These are phyloP conservation scores for Volutella citrinella DNA, from an alignment of 2,329 filamentous ascomycete genomes.

Conservation along the genomic window DNA sequence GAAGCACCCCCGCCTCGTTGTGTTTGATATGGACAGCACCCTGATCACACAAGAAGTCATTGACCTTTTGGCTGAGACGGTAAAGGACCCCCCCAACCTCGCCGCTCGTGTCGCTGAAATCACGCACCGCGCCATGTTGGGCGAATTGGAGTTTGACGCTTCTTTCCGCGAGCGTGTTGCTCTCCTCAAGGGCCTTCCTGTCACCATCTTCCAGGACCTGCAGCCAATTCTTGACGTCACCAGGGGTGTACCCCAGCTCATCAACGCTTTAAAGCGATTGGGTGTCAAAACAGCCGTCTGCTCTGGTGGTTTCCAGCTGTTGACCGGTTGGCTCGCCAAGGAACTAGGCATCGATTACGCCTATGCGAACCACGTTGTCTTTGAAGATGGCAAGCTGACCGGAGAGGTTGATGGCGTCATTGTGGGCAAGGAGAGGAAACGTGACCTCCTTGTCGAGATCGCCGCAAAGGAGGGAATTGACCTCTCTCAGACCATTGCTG, in stretches of 20 bases:
- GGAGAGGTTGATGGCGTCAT: constrained; percentile 71
- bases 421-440: constrained; percentile 74
- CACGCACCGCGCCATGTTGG: constrained; percentile 91
- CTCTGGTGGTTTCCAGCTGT: constrained; percentile 86
- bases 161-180: constrained; percentile 78
- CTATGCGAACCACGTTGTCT: constrained; percentile 78
- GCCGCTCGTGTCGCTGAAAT: constrained; percentile 81
- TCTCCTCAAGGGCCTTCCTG: constrained; percentile 77
- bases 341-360: constrained; percentile 84
- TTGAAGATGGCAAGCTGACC: constrained; percentile 61
- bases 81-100: constrained; percentile 67
- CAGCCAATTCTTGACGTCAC: constrained; percentile 76
- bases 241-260: constrained; percentile 71
- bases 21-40: constrained; percentile 99
- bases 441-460: constrained; percentile 67
- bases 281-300: constrained; percentile 88
- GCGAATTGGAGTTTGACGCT: constrained; percentile 86
- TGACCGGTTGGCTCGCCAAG: constrained; percentile 81
- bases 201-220: constrained; percentile 74
- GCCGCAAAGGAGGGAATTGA: constrained; percentile 64
- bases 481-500: constrained; percentile 65
- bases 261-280: constrained; percentile 70
- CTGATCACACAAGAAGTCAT: constrained; percentile 97
- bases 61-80: constrained; percentile 83
- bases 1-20: constrained; percentile 78